These are phyloP conservation scores for Barnettozyma salicaria DNA, from an alignment of 805 yeast genomes.

Conservation along the genomic window DNA sequence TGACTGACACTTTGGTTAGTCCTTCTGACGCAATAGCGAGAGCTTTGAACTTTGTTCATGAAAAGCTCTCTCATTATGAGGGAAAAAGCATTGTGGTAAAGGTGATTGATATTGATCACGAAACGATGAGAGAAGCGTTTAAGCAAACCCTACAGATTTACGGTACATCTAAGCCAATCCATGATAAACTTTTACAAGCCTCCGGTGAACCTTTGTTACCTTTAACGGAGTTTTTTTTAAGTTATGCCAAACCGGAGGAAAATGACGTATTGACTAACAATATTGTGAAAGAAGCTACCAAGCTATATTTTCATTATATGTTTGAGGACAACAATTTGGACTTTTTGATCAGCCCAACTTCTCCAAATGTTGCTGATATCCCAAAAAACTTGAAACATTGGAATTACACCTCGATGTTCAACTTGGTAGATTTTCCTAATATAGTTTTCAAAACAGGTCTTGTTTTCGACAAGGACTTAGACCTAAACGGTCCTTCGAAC, in stretches of 20 bases:
- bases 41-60: conserved; percentile 46
- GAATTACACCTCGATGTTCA: conserved; percentile 75
- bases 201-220: conserved; percentile 70
- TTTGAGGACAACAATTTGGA: conserved; percentile 54
- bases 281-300: conserved; percentile 49
- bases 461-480: conserved; percentile 49
- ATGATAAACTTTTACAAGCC: conserved; percentile 44
- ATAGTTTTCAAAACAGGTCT: conserved; percentile 59
- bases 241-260: conserved; percentile 50
- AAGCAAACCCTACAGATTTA: conserved; percentile 53
- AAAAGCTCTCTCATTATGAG: conserved; percentile 35
- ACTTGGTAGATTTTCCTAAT: conserved; percentile 67
- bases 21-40: conserved; percentile 61
- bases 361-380: conserved; percentile 64
- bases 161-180: conserved; percentile 50
- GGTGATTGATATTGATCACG: conserved; percentile 48
- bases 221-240: conserved; percentile 56
- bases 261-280: conserved; percentile 56
- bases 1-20: conserved; percentile 59
- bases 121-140: conserved; percentile 44
- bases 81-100: conserved; percentile 40
- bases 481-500: conserved; percentile 36
- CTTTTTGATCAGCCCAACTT: conserved; percentile 60
- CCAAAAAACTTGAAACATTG: conserved; percentile 62
- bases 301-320: conserved; percentile 48